Conservation (phyloP, 2,329 filamentous ascomycete species). For the Calonectria fujianensis region DNA sequence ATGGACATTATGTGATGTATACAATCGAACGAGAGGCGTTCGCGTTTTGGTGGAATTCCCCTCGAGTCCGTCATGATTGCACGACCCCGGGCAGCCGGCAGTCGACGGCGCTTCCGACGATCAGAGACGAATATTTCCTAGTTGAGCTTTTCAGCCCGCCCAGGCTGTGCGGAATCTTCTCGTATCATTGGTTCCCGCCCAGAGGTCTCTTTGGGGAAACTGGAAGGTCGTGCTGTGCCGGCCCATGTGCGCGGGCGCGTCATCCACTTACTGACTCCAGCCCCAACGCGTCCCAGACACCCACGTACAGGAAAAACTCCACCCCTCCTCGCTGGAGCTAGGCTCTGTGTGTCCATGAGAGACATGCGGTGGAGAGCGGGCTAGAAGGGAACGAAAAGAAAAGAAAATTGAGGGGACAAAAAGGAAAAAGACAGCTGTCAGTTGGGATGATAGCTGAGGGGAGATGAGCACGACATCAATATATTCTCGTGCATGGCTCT, state of each 20-base stretch:
- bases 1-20: neutral
- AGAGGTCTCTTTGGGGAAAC: conserved; percentile 9
- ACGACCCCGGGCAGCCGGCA: conserved; percentile 18
- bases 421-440: neutral
- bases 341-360: conserved; percentile 4
- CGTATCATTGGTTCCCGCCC: conserved; percentile 30
- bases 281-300: conserved; percentile 35
- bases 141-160: conserved; percentile 35
- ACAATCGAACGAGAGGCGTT: neutral
- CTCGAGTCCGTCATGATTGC: conserved; percentile 23
- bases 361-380: neutral
- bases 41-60: conserved; percentile 11
- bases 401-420: neutral
- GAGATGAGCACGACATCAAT: neutral
- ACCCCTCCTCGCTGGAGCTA: conserved; percentile 5
- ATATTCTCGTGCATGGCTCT: neutral
- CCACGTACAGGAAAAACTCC: conserved; percentile 26
- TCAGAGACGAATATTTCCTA: conserved; percentile 25
- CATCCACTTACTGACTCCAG: conserved; percentile 32
- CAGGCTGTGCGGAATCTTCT: conserved; percentile 13
- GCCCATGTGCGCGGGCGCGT: conserved; percentile 35
- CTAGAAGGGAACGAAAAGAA: neutral
- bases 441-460: neutral
- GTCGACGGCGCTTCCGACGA: conserved; percentile 18
- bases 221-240: conserved; percentile 5